Base-by-base conservation (phyloP, 2,329 filamentous ascomycete species). In the Botrytis porri region DNA sequence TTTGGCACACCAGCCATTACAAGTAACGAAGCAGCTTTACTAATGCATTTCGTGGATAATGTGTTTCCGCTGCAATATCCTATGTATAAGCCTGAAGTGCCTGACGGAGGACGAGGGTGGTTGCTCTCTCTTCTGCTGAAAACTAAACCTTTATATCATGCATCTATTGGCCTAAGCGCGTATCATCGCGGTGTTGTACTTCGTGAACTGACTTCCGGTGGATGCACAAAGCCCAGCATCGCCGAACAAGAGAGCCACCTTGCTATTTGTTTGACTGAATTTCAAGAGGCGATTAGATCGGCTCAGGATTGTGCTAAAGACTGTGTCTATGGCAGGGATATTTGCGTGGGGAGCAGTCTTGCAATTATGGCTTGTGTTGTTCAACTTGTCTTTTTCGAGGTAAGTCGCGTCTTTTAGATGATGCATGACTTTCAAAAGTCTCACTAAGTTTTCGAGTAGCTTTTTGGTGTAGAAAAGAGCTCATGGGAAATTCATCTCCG, bases 51-150 rank as follows among this genome's bases (percentile, higher is more conserved):
- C 77, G 83, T 90, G 63, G 89, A 91, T 79, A 86, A 88, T 75
- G 83, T 90, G 32, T 86, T 90, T 74, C 88, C 89, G 2, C 88
- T 89, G 75, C 81, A 90, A 1, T 90, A 89, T 77, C 89, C 89
- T 8, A 89, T 90, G 78, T 91, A 90, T 80, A 84, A 83, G 1
- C 89, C 89, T 0, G 83, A 83, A 3, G 78, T 89, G 9, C 82
- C 87, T 5, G 83, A 87, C 72, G 86, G 87, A n/a, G 89, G 88
- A 22, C 85, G 87, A 66, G 85, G 86, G 39, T 91, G 89, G 89
- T 91, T 51, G 85, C 87, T 43, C 18, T 72, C 70, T 18, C 82
- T 88, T 60, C 82, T 90, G 16, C 84, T 87, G 72, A 85, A 84
- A 74, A 89, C 88, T 80, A 87, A 86, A 74, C 83, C 87, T 1